Evolutionary conservation across 495 filamentous ascomycete species (phyloP), one percentile per base, ranked within the genome.

Genomic region (Penicillium salamii): DNA sequence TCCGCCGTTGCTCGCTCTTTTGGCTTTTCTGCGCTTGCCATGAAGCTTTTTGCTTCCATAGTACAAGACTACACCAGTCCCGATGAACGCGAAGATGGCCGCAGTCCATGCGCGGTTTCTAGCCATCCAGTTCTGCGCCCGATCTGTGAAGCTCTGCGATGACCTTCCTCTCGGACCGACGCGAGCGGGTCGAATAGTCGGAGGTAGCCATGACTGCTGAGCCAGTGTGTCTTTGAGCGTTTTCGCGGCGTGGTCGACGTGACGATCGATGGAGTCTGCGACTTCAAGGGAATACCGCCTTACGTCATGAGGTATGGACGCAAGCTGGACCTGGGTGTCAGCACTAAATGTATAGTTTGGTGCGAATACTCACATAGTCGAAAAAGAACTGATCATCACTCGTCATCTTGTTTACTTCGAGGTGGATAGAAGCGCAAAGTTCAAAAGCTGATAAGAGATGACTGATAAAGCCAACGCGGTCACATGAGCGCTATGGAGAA

Each of bases 1-100:
- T 8, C 88, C 85, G n/a, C 93, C 93, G 72, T 89, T 95, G 12
- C 78, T 75, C 6, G 88, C 87, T 21, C 87, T 79, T 64, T 74
- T 79, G 7, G 91, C 93, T 52, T 87, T 81, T 53, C 91, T 78
- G 57, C 85, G 83, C 65, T 82, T 85, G 5, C 77, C 74, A 53
- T 78, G 65, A 8, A 76, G 63, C 42, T 76, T 83, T 53, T 77
- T 84, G 42, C 71, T 81, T 42, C 82, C 76, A 57, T 83, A 85
- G 18, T 84, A 69, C 48, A 87, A 69, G 42, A 86, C 85, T n/a
- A 76, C 78, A 2, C 80, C 76, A 15, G 85, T 86, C 18, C 88
- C 86, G 32, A 87, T 65, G 45, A 84, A 85, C 4, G 88, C 71
- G 8, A 90, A 68, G 5, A 88, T 65, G 4, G 85, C 81, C 7